Evolutionary conservation across 192 early-diverging fungal species (phyloP).

Genomic region (Diversispora epigaea): DNA sequence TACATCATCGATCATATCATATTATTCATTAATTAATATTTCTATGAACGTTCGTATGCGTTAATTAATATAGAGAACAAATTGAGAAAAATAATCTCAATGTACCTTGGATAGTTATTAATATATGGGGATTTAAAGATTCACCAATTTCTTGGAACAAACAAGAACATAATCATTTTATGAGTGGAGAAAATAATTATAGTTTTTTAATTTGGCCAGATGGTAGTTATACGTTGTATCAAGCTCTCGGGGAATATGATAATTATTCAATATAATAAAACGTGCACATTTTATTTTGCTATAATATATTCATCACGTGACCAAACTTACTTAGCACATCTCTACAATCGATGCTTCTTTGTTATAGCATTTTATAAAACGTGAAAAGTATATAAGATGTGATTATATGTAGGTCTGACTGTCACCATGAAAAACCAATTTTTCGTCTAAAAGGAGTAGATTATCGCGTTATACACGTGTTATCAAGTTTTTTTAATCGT

Average conservation of each 20-base stretch:
- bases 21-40: background rate
- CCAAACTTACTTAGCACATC: too few species aligned
- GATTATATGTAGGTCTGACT: too few species aligned
- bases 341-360: too few species aligned
- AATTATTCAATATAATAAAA: background rate
- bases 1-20: background rate
- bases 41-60: background rate
- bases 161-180: slow-evolving; percentile 42
- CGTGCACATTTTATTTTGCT: too few species aligned
- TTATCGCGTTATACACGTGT: too few species aligned
- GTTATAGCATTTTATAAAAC: too few species aligned
- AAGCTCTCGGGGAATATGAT: slow-evolving; percentile 24
- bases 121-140: slow-evolving; percentile 48
- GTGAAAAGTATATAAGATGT: too few species aligned
- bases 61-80: slow-evolving; percentile 14
- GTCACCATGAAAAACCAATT: too few species aligned
- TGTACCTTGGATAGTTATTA: slow-evolving; percentile 40
- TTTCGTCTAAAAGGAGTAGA: too few species aligned
- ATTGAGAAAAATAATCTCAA: slow-evolving; percentile 6
- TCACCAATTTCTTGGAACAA: slow-evolving; percentile 46
- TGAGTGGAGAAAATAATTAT: slow-evolving; percentile 48
- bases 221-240: slow-evolving; percentile 20
- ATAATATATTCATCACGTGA: too few species aligned
- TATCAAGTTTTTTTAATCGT: too few species aligned
- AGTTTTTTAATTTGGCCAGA: slow-evolving; percentile 43